Base-by-base conservation (phyloP, 2,329 filamentous ascomycete species). In the Colletotrichum sidae region DNA sequence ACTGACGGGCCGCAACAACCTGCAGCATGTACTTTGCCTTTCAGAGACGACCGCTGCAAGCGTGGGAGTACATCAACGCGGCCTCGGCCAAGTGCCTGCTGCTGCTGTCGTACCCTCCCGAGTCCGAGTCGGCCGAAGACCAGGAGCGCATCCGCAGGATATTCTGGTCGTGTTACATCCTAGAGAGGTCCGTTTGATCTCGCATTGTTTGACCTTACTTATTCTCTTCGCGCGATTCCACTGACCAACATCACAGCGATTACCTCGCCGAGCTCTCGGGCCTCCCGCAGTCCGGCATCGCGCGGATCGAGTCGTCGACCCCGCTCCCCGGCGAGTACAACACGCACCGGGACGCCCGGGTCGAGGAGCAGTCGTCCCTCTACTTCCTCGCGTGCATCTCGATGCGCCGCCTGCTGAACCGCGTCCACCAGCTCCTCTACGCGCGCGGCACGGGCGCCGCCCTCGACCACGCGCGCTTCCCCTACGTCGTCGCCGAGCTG, bases 371-470 rank as follows among this genome's bases (percentile, higher is more conserved):
- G 39, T 84, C 83, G 0, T 82, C 83, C 0, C 76, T 86, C 0
- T 86, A 86, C 69, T 84, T 86, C 54, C 74, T 86, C 2, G 83
- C 84, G 2, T 86, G 83, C 41, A 84, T 86, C 37, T 84, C 80
- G 2, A 84, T 84, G 77, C 75, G 83, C 0, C 76, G 81, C 2
- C 74, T 84, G 0, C 74, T 84, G 2, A 84, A 84, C 63, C 75
- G 82, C 13, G 81, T 84, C 0, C 79, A 84, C 51, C 80, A 84
- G 57, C 74, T 86, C 0, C 76, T 86, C 0, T 86, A 86, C 59
- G 81, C 82, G 0, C 73, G 77, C 6, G 78, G 77, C 17, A 80
- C 78, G 0, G 82, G 82, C 3, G 81, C 81, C 1, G 78, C 77
- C 0, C 77, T 82, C 8, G 80, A 84, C 49, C 76, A 77, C 2